Base-by-base conservation (phyloP, 805 yeast species). In the Wickerhamomyces chaumierensis region DNA sequence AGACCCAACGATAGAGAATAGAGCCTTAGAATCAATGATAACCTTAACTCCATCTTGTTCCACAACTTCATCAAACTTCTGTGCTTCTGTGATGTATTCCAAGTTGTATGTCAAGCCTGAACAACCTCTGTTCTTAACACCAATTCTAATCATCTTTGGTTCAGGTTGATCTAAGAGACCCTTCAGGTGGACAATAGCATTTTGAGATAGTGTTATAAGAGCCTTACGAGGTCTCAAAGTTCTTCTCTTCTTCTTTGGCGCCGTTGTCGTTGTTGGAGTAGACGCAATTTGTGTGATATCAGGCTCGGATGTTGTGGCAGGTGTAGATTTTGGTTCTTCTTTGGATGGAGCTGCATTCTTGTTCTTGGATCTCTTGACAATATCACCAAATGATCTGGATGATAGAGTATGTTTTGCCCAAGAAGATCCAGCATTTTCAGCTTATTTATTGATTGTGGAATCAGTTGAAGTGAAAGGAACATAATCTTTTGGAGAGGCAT, bases 81-180 rank as follows among this genome's bases (percentile, higher is more conserved):
- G 95, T 8, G 96, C 90, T 55, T 74, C 69, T 21, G 77, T 72
- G 32, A 92, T 96, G 61, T 92, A 92, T 55, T 87, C 95, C 45
- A 92, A 65, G 59, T 87, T 81, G 60, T 92, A 92, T 0, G 95
- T 78, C 43, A 92, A 69, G 0, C 98, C 98, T 0, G 97, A 90
- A 59, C 98, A 92, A 4, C 98, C 98, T 55, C 97, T 71, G 61
- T 92, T 92, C 47, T 76, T 75, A n/a, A 94, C 97, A 14, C 96
- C 95, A 13, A 92, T 80, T 50, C 96, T 72, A 36, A 92, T 85
- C 52, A 86, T 68, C 62, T 90, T 77, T 12, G 97, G 97, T 35
- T 76, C 76, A 5, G 97, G 97, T 47, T 78, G 82, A 39, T 79
- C 74, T 45, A 82, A 62, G 19, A 92, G 65, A 0, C 68, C 71